Conservation (phyloP, 2,329 filamentous ascomycete genomes). For the Elsinoe necatrix region DNA sequence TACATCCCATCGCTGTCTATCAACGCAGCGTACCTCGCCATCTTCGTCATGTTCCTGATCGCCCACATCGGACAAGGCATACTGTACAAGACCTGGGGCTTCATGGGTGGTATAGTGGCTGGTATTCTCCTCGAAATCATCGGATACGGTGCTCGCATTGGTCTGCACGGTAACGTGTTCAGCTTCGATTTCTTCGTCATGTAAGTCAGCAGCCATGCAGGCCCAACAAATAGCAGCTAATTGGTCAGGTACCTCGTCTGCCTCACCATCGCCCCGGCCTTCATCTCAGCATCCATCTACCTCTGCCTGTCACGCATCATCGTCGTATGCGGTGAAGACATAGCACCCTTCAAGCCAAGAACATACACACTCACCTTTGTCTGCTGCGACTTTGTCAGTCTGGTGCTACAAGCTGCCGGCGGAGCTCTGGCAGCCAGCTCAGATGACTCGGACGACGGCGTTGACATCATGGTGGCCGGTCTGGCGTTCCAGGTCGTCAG, state of each 20-base stretch:
- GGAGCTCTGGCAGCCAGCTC: conserved; percentile 49
- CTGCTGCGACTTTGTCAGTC: conserved; percentile 45
- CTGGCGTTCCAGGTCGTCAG: conserved; percentile 48
- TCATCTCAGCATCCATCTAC: conserved; percentile 48
- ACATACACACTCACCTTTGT: conserved; percentile 48
- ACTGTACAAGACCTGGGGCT: conserved; percentile 48
- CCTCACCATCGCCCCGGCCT: conserved; percentile 50
- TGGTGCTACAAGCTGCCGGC: conserved; percentile 49
- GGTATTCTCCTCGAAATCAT: conserved; percentile 45
- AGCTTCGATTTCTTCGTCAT: conserved; percentile 41
- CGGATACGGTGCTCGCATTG: conserved; percentile 49
- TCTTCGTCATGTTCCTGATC: conserved; percentile 43
- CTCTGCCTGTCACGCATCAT: conserved; percentile 50
- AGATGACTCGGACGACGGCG: conserved; percentile 33
- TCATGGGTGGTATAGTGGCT: conserved; percentile 41
- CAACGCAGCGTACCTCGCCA: conserved; percentile 45
- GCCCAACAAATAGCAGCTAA: background rate
- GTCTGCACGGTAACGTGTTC: conserved; percentile 48
- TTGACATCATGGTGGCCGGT: conserved; percentile 49
- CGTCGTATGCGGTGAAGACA: conserved; percentile 39
- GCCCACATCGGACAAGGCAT: conserved; percentile 43
- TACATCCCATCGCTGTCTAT: conserved; percentile 46
- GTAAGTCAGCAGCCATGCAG: conserved; percentile 27
- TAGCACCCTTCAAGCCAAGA: conserved; percentile 19
- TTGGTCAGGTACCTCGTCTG: conserved; percentile 43